phyloP scores from a whole-genome alignment of 192 early-diverging fungal genomes.

The Chytriomyces sp. region DNA sequence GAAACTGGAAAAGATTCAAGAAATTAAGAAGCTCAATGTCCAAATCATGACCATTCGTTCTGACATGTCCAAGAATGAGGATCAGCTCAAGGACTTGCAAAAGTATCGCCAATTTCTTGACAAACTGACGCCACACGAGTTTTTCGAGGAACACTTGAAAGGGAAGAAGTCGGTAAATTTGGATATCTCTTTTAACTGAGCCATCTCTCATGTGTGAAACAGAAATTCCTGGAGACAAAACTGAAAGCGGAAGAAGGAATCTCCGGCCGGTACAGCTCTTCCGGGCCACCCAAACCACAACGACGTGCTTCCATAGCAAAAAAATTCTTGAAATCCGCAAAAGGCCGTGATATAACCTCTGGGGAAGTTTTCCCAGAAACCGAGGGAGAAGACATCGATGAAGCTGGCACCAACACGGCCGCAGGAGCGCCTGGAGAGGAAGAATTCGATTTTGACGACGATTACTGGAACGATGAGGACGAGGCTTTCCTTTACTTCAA shows the following conservation, averaged over 20 bases:
- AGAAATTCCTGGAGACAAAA: slow-evolving; percentile 6
- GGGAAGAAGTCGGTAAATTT: background rate
- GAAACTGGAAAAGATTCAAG: slow-evolving; percentile 62
- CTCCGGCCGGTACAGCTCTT: no score
- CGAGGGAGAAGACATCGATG: background rate
- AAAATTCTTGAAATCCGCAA: background rate
- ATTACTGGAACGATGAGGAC: slow-evolving; percentile 39
- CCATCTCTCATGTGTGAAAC: background rate
- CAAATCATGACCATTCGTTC: slow-evolving; percentile 60
- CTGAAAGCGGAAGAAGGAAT: background rate
- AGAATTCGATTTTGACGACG: slow-evolving; percentile 34
- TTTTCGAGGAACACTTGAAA: slow-evolving; percentile 33
- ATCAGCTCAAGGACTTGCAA: slow-evolving; percentile 62
- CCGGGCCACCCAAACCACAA: background rate
- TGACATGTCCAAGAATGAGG: slow-evolving; percentile 66
- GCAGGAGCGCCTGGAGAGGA: slow-evolving; percentile 26
- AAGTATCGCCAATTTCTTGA: slow-evolving; percentile 62
- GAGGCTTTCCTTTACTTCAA: slow-evolving; percentile 53
- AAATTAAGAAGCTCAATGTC: slow-evolving; percentile 62
- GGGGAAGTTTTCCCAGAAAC: background rate
- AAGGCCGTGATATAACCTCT: background rate
- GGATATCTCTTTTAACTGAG: background rate
- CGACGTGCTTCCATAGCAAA: background rate
- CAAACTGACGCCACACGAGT: slow-evolving; percentile 60
- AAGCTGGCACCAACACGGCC: slow-evolving; percentile 11